Evolutionary conservation across 495 filamentous ascomycete species (phyloP).

Genomic region (Aspergillus sparsus): DNA sequence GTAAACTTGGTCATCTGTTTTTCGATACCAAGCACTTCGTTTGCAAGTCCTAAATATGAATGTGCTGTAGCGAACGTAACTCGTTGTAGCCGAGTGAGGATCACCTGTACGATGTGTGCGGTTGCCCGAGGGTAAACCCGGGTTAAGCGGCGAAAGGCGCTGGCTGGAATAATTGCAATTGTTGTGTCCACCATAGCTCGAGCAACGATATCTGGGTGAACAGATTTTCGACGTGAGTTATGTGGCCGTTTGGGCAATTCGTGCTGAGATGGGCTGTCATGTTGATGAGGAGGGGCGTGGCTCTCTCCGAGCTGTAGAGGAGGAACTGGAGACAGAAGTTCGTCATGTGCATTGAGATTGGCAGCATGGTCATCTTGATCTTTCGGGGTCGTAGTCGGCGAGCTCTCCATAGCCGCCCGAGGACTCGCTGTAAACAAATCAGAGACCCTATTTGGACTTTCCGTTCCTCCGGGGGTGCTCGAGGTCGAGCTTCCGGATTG

Average conservation of each 20-base stretch:
- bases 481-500: slow-evolving; percentile 51
- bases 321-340: slow-evolving; percentile 59
- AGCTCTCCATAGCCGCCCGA: slow-evolving; percentile 39
- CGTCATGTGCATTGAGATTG: slow-evolving; percentile 25
- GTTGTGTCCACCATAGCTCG: slow-evolving; percentile 97
- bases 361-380: slow-evolving; percentile 24
- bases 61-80: slow-evolving; percentile 94
- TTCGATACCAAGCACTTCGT: slow-evolving; percentile 88
- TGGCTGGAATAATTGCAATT: slow-evolving; percentile 96
- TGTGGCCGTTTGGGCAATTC: slow-evolving; percentile 32
- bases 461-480: slow-evolving; percentile 41
- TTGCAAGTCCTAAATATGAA: slow-evolving; percentile 87
- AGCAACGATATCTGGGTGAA: slow-evolving; percentile 94
- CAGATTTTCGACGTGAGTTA: slow-evolving; percentile 64
- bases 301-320: slow-evolving; percentile 69
- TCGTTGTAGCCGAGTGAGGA: slow-evolving; percentile 87
- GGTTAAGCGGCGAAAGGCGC: slow-evolving; percentile 92
- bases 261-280: slow-evolving; percentile 8
- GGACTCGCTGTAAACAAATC: slow-evolving; percentile 51
- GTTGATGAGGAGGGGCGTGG: slow-evolving; percentile 26
- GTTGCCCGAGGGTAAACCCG: slow-evolving; percentile 93
- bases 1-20: slow-evolving; percentile 90
- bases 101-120: slow-evolving; percentile 96
- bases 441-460: slow-evolving; percentile 37
- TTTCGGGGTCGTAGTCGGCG: slow-evolving; percentile 27